Percentiles rank a stretch among this genome's conserved stretches.
Conservation (phyloP, 2,329 filamentous ascomycete genomes). For the Cryphonectria carpinicola region DNA sequence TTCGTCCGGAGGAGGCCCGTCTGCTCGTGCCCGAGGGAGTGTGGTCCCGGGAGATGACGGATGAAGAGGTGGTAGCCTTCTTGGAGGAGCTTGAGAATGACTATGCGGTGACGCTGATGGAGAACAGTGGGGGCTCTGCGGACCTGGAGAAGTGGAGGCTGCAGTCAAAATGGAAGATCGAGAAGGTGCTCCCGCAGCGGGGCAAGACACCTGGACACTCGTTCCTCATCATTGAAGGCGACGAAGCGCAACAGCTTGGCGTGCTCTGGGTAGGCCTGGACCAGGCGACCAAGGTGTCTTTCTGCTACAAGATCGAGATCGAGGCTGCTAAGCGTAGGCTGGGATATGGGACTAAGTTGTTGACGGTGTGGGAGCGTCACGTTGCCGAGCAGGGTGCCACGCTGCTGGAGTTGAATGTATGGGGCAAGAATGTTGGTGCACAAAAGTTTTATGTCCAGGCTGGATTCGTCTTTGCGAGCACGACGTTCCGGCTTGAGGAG, state of each 20-base stretch:
- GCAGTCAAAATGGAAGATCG: not conserved
- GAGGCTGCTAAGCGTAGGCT: slow-evolving; percentile 7
- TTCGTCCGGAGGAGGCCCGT: not conserved
- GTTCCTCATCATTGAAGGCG: slow-evolving; percentile 6
- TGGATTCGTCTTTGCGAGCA: slow-evolving; percentile 27
- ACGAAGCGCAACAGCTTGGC: not conserved
- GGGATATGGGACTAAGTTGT: slow-evolving; percentile 5
- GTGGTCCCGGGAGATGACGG: not conserved
- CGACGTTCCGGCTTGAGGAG: not conserved
- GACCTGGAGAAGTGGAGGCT: slow-evolving; percentile 1
- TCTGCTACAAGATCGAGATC: slow-evolving; percentile 13
- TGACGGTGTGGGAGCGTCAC: slow-evolving; percentile 3
- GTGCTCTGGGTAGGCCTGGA: not conserved
- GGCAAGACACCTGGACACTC: slow-evolving; percentile 2
- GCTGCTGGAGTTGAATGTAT: not conserved
- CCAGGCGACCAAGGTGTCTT: slow-evolving; percentile 1
- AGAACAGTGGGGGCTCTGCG: not conserved
- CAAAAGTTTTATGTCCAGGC: not conserved
- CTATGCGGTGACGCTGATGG: not conserved
- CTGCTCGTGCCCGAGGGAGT: not conserved
- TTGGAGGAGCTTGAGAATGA: not conserved
- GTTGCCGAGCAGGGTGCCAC: slow-evolving; percentile 4
- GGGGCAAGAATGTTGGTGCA: slow-evolving; percentile 11
- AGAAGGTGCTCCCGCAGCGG: not conserved
- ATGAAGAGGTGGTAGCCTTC: not conserved